phyloP scores from a whole-genome alignment of 2,329 filamentous ascomycete species.

The Elsinoe fawcettii region DNA sequence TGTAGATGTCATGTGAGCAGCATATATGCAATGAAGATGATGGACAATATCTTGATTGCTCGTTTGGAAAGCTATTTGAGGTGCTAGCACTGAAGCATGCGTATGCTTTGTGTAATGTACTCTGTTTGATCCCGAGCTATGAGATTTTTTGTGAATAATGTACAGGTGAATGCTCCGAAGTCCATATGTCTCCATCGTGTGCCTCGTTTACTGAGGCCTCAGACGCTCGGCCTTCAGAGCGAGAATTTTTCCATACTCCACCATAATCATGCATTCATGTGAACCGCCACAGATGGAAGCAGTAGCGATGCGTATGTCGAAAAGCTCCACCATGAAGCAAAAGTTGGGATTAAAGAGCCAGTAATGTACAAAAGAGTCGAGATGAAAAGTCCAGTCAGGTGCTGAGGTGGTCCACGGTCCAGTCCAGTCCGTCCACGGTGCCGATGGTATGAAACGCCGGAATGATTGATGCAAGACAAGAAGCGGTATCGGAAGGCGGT shows the following conservation, averaged over 20 bases:
- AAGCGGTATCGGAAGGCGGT: not conserved
- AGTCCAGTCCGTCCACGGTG: not conserved
- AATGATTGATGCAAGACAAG: not conserved
- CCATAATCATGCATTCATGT: too few relatives aligned
- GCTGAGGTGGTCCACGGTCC: not conserved
- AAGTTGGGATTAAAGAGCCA: too few relatives aligned
- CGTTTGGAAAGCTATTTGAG: not conserved
- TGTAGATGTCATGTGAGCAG: conserved; percentile 14
- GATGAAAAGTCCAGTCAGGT: not conserved
- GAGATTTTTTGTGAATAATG: not conserved
- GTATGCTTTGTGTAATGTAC: too few relatives aligned
- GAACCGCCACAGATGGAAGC: too few relatives aligned
- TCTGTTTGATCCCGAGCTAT: not conserved
- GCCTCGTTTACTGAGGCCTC: not conserved
- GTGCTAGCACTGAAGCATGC: not conserved
- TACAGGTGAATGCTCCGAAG: not conserved
- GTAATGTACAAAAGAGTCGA: not conserved
- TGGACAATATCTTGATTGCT: not conserved
- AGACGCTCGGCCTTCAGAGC: not conserved
- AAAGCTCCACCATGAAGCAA: too few relatives aligned
- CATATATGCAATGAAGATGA: not conserved
- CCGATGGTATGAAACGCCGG: not conserved
- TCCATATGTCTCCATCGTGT: not conserved
- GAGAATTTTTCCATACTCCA: too few relatives aligned
- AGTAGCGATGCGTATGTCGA: too few relatives aligned